Percentiles rank a stretch among this genome's conserved stretches.
Evolutionary conservation across 352 stramenopile genomes (phyloP).

Genomic region (Plasmopara halstedii): DNA sequence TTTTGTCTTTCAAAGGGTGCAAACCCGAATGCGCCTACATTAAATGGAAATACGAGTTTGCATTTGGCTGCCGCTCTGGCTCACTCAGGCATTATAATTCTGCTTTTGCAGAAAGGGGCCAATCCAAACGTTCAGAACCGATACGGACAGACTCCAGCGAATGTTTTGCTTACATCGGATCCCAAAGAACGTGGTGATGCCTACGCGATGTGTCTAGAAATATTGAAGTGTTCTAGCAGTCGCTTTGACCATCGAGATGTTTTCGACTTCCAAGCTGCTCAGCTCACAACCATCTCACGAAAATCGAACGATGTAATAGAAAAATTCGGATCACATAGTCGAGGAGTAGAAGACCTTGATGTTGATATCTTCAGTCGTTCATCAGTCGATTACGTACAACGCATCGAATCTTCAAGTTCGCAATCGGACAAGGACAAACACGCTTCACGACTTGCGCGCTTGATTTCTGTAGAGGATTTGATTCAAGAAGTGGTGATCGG

Average conservation of each 20-base stretch:
- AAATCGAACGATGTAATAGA: constrained; percentile 27
- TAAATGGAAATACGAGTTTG: constrained; percentile 65
- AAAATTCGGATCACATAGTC: constrained; percentile 21
- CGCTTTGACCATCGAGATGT: constrained; percentile 51
- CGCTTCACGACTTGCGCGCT: constrained; percentile 3
- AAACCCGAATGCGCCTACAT: constrained; percentile 47
- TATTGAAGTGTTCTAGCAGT: constrained; percentile 42
- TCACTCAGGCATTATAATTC: constrained; percentile 41
- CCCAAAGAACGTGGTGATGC: constrained; percentile 10
- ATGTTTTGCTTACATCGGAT: constrained; percentile 39
- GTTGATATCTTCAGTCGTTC: constrained; percentile 66
- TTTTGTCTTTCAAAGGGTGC: constrained; percentile 60
- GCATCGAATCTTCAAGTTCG: constrained; percentile 19
- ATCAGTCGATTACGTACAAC: constrained; percentile 42
- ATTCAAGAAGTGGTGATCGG: constrained; percentile 25
- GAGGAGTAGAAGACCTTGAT: constrained; percentile 12
- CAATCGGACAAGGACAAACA: constrained; percentile 17
- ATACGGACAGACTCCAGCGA: constrained; percentile 56
- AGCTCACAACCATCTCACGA: constrained; percentile 39
- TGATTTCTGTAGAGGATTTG: constrained; percentile 26
- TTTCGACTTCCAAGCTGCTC: constrained; percentile 48
- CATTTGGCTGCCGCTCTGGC: constrained; percentile 48
- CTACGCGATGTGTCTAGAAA: constrained; percentile 38
- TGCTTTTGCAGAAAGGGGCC: constrained; percentile 45
- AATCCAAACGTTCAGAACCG: constrained; percentile 58